A percentile compares a stretch with the other conserved stretches of the same genome.
Evolutionary conservation across 2,329 filamentous ascomycete genomes (phyloP).

Genomic region (Aureobasidium sp.): DNA sequence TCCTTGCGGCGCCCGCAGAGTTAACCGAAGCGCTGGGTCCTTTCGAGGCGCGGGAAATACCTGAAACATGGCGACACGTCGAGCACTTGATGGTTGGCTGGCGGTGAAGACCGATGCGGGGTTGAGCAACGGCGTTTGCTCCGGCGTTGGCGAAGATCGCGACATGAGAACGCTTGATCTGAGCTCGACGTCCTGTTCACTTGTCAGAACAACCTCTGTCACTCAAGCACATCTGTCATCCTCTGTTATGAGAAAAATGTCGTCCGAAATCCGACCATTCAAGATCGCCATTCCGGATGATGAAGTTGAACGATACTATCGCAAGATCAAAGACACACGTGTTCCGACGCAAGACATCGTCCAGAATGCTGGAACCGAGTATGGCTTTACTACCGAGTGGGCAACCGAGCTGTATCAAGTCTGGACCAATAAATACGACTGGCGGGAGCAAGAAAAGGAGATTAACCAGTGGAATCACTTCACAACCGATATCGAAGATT

Average conservation of each 20-base stretch:
- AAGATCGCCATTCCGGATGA: constrained; percentile 29
- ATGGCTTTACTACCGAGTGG: constrained; percentile 31
- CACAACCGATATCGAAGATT: constrained; percentile 29
- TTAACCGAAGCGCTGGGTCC: neutral
- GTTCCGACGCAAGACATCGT: constrained; percentile 30
- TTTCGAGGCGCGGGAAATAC: neutral
- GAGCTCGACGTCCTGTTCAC: neutral
- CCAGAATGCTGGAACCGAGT: constrained; percentile 30
- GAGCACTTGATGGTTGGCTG: neutral
- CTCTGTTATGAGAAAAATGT: neutral
- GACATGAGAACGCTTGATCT: neutral
- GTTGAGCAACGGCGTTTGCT: neutral
- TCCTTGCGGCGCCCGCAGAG: neutral
- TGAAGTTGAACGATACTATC: constrained; percentile 32
- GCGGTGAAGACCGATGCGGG: neutral
- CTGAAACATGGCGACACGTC: neutral
- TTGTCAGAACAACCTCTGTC: neutral
- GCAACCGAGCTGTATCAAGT: constrained; percentile 28
- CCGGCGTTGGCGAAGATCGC: neutral
- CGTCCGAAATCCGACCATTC: constrained; percentile 20
- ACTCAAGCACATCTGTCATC: too few species aligned
- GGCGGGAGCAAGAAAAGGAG: constrained; percentile 27
- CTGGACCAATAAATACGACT: constrained; percentile 31
- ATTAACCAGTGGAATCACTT: constrained; percentile 32
- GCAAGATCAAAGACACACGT: constrained; percentile 31